Evolutionary conservation across 2,329 filamentous ascomycete genomes (phyloP).

Genomic region (Epichloe hybrida): DNA sequence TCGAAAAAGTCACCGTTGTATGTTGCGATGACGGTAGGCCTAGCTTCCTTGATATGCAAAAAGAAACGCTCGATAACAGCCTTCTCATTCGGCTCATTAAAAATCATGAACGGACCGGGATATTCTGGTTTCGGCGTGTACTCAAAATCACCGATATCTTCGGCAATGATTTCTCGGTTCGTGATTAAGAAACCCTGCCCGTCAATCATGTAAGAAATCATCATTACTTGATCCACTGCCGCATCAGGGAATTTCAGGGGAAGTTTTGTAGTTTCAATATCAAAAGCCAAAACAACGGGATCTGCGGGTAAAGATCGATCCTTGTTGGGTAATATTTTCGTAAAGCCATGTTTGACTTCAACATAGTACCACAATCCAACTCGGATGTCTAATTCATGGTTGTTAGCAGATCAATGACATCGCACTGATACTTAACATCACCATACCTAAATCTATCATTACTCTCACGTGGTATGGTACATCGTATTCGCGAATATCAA

Average conservation of each 20-base stretch:
- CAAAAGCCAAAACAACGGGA: slow-evolving; percentile 95
- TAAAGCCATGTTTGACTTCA: slow-evolving; percentile 80
- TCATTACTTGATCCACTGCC: slow-evolving; percentile 94
- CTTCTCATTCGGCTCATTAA: slow-evolving; percentile 94
- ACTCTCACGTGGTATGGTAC: slow-evolving; percentile 98
- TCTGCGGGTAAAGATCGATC: slow-evolving; percentile 83
- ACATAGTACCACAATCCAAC: slow-evolving; percentile 96
- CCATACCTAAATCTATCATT: slow-evolving; percentile 76
- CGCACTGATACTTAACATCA: slow-evolving; percentile 4
- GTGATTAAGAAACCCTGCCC: slow-evolving; percentile 96
- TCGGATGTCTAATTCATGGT: slow-evolving; percentile 55
- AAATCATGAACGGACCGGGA: slow-evolving; percentile 88
- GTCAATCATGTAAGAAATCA: slow-evolving; percentile 99
- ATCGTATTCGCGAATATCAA: slow-evolving; percentile 98
- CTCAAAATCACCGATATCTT: slow-evolving; percentile 95
- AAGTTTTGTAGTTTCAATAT: slow-evolving; percentile 95
- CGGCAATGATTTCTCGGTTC: slow-evolving; percentile 92
- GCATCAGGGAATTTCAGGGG: slow-evolving; percentile 96
- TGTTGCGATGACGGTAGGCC: slow-evolving; percentile 95
- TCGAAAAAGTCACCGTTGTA: slow-evolving; percentile 99
- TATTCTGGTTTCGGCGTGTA: slow-evolving; percentile 98
- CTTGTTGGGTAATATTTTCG: slow-evolving; percentile 72
- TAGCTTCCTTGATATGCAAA: slow-evolving; percentile 83
- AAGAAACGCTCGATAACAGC: slow-evolving; percentile 83
- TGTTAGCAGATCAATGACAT: slow-evolving; percentile 12